Base-by-base conservation (phyloP, 2,329 filamentous ascomycete species). In the Botryosphaeria agaves region DNA sequence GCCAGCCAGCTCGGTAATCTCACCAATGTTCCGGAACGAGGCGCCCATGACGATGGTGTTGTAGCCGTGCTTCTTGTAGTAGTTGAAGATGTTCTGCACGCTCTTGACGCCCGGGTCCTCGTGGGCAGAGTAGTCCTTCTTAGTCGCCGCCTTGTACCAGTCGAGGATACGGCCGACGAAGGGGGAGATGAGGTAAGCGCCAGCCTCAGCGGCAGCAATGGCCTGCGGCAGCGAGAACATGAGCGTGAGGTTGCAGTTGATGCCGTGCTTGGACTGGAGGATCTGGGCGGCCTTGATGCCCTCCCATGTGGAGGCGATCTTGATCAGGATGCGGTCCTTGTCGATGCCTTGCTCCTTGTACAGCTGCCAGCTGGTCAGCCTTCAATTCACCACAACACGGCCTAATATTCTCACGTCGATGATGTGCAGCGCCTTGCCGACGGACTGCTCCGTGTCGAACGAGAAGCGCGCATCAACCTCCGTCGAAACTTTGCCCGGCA, bases 51-150 rank as follows among this genome's bases (percentile, higher is more conserved):
- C 89, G 48, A 95, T 94, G 59, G 89, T 98, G 50, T 92, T 93
- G 77, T 98, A 94, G 59, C 80, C 83, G 59, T 66, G 82, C 72
- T 95, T 95, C 82, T 98, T 98, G 79, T 98, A 98, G 81, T 98
- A 98, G 74, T 98, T 89, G 76, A 78, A 98, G 67, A 98, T 98
- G 59, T 50, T 55, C 70, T 87, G 71, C 53, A 98, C 89, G 43
- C 79, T 87, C 66, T 82, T 72, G 60, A 98, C 89, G 68, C 89
- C 89, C 34, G 89, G 89, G 68, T 98, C 89, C 58, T 92, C 81
- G 60, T 80, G 65, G 57, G 83, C 72, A 55, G 67, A 51, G 75
- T 85, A 98, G 44, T 89, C 80, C 72, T 91, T 85, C 76, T 92
- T 92, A 59, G 75, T 81, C 47, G 75, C 66, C 36, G 82, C 82